phyloP scores from a whole-genome alignment of 2,329 filamentous ascomycete species.

The Immersiporthe knoxdaviesiana region DNA sequence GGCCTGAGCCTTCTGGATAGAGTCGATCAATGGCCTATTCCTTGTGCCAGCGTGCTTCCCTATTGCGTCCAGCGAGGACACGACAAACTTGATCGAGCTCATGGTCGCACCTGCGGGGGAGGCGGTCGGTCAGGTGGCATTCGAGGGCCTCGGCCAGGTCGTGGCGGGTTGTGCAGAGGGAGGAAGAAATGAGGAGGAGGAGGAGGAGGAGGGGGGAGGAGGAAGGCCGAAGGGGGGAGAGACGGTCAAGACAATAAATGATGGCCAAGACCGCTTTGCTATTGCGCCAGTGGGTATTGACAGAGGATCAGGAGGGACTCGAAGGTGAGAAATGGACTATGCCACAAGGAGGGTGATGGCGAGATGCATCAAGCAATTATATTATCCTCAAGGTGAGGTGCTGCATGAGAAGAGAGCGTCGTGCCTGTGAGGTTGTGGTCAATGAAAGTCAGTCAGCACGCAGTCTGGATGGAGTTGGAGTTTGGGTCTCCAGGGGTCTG shows the following conservation, averaged over 20 bases:
- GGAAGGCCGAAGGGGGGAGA: neutral
- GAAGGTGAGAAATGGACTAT: conserved; percentile 13
- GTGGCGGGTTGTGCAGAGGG: neutral
- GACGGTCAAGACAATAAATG: neutral
- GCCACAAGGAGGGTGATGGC: conserved; percentile 7
- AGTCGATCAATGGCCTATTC: conserved; percentile 81
- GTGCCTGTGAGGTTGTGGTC: neutral
- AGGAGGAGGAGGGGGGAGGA: neutral
- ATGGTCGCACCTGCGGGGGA: conserved; percentile 57
- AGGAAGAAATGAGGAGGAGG: neutral
- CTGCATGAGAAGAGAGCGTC: conserved; percentile 15
- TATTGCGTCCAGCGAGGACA: conserved; percentile 90
- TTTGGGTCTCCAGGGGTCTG: conserved; percentile 11
- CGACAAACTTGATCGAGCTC: conserved; percentile 94
- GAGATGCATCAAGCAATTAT: conserved; percentile 5
- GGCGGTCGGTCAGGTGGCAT: conserved; percentile 40
- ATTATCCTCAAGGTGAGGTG: conserved; percentile 9
- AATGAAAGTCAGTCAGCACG: neutral
- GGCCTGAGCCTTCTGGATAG: conserved; percentile 77
- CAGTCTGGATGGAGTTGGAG: conserved; percentile 1
- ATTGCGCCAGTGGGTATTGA: conserved; percentile 16
- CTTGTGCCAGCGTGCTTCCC: conserved; percentile 78
- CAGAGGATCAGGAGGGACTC: conserved; percentile 6
- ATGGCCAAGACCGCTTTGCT: neutral
- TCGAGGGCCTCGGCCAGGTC: conserved; percentile 35